Evolutionary conservation across 805 yeast genomes (phyloP).

Genomic region (Vanderwaltozyma yarrowii): DNA sequence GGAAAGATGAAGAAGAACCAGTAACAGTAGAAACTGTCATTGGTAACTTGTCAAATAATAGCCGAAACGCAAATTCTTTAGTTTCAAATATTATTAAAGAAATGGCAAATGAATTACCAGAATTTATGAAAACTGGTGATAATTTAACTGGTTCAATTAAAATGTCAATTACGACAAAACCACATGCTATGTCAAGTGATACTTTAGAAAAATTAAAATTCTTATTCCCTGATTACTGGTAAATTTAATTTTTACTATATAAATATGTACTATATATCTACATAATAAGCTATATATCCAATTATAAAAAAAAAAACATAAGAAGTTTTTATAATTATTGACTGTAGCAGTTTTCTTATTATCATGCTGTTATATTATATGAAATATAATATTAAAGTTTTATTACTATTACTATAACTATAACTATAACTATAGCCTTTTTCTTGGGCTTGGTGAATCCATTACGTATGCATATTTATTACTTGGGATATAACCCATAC

Average conservation of each 20-base stretch:
- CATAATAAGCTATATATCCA: no score
- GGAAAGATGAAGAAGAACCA: constrained; percentile 93
- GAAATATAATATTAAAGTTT: no score
- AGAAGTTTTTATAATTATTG: no score
- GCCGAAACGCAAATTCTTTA: constrained; percentile 71
- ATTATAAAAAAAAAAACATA: background rate
- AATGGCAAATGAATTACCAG: constrained; percentile 50
- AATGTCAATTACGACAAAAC: constrained; percentile 68
- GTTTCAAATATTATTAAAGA: constrained; percentile 60
- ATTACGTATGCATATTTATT: constrained; percentile 27
- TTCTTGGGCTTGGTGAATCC: constrained; percentile 26
- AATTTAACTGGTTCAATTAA: constrained; percentile 69
- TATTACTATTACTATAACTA: no score
- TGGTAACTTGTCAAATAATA: constrained; percentile 78
- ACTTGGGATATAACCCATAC: constrained; percentile 27
- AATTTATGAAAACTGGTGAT: constrained; percentile 52
- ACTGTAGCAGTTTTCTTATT: no score
- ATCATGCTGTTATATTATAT: no score
- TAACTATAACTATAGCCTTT: constrained; percentile 3
- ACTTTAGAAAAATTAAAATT: constrained; percentile 72
- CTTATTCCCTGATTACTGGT: constrained; percentile 90
- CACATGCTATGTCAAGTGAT: constrained; percentile 61
- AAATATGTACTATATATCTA: no score
- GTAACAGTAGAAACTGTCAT: constrained; percentile 98
- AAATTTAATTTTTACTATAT: constrained; percentile 13